Percentiles rank a stretch among this genome's conserved stretches.
Conservation (phyloP, 352 stramenopile genomes). For the Bremia lactucae region DNA sequence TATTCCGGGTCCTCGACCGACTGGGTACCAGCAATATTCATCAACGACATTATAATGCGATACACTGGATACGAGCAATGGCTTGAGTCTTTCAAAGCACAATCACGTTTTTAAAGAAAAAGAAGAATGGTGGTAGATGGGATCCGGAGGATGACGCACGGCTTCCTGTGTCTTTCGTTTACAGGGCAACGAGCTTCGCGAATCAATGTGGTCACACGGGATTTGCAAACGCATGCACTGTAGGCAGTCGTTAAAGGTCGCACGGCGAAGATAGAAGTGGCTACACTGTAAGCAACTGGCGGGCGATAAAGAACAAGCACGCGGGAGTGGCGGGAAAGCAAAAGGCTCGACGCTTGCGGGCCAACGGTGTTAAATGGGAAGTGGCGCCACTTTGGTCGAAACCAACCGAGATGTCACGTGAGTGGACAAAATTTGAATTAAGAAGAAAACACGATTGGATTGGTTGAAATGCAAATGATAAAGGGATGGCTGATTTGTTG, state of each 20-base stretch:
- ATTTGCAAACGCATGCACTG: constrained; percentile 87
- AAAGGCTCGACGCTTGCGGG: constrained; percentile 16
- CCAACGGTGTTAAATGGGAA: constrained; percentile 28
- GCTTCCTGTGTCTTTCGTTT: constrained; percentile 67
- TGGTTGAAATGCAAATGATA: too few species aligned
- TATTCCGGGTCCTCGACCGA: constrained; percentile 91
- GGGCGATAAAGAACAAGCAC: constrained; percentile 1
- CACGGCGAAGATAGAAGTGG: constrained; percentile 2
- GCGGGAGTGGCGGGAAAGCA: not conserved
- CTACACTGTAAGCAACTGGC: constrained; percentile 7
- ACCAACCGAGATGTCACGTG: constrained; percentile 1
- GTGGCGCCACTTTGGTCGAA: constrained; percentile 9
- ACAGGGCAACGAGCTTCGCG: constrained; percentile 54
- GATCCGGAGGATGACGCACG: constrained; percentile 29
- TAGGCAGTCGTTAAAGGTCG: constrained; percentile 28
- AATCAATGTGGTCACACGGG: constrained; percentile 58
- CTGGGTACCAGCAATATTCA: constrained; percentile 87
- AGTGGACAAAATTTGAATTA: constrained; percentile 11
- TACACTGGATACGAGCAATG: too few species aligned
- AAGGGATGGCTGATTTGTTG: too few species aligned
- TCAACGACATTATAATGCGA: constrained; percentile 61
- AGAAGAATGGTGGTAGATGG: constrained; percentile 27
- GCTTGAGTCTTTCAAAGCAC: too few species aligned
- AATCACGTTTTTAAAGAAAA: too few species aligned
- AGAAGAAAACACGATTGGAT: constrained; percentile 1